Evolutionary conservation across 148 eudicot species (phyloP).

Genomic region (Vaccinium corymbosum): DNA sequence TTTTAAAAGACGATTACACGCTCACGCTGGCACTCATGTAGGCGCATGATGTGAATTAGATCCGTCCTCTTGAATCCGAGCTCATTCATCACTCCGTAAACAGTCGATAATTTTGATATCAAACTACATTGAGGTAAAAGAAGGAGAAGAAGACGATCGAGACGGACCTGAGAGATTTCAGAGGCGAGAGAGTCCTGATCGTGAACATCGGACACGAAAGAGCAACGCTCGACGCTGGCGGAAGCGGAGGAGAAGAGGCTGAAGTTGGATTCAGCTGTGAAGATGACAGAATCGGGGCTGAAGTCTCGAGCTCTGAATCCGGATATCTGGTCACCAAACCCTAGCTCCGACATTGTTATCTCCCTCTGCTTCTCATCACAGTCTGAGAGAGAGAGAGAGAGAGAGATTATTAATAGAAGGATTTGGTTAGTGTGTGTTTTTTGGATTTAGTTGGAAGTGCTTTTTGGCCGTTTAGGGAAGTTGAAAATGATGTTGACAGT

Average conservation of each 20-base stretch:
- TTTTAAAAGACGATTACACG: not conserved
- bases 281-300: constrained; percentile 74
- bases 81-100: not conserved
- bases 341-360: constrained; percentile 44
- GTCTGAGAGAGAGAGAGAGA: not conserved
- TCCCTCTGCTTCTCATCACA: constrained; percentile 12
- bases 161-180: constrained; percentile 35
- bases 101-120: not conserved
- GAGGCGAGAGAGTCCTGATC: constrained; percentile 53
- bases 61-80: not conserved
- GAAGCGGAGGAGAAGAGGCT: constrained; percentile 76
- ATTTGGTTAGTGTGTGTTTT: not conserved
- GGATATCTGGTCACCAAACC: constrained; percentile 17
- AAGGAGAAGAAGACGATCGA: not conserved
- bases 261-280: constrained; percentile 45
- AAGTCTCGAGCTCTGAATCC: constrained; percentile 34
- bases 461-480: not conserved
- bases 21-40: not conserved
- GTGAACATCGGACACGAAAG: constrained; percentile 54
- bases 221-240: constrained; percentile 62
- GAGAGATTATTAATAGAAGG: not conserved
- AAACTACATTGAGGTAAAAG: no score
- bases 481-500: not conserved
- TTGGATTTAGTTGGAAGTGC: not conserved
- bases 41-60: not conserved